Percentiles rank a stretch among this genome's conserved stretches.
Conservation (phyloP, 371 early-diverging fungal genomes). For the Vavraia culicis region DNA sequence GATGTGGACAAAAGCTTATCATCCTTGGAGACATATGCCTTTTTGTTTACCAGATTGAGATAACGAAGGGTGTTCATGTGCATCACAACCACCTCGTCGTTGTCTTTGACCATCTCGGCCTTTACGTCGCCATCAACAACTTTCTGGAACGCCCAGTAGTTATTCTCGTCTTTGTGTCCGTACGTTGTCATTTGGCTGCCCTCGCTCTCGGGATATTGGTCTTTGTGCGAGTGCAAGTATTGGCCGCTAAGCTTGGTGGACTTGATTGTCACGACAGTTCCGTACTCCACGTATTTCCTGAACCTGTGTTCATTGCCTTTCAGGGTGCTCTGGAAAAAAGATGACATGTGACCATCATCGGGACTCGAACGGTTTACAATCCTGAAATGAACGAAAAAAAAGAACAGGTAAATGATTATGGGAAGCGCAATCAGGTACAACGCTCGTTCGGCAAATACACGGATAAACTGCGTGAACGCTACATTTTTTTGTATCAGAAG, state of each 20-base stretch:
- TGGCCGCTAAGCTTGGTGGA: conserved; percentile 68
- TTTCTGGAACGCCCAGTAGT: conserved; percentile 55
- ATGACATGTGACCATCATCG: conserved; percentile 91
- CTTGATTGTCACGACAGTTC: conserved; percentile 67
- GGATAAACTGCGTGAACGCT: conserved; percentile 56
- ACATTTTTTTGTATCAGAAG: conserved; percentile 49
- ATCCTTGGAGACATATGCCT: conserved; percentile 45
- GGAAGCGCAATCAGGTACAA: conserved; percentile 58
- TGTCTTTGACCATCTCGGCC: conserved; percentile 12
- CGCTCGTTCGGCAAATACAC: conserved; percentile 44
- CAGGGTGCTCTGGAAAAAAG: conserved; percentile 78
- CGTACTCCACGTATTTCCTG: conserved; percentile 73
- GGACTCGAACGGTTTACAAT: conserved; percentile 61
- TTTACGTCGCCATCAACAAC: conserved; percentile 27
- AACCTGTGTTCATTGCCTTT: conserved; percentile 58
- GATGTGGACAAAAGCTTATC: background rate
- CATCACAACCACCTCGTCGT: conserved; percentile 38
- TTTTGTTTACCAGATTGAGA: conserved; percentile 59
- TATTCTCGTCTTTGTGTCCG: conserved; percentile 80
- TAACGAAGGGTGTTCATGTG: conserved; percentile 45
- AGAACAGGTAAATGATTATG: conserved; percentile 57
- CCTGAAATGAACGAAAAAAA: conserved; percentile 69
- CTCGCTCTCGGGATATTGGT: conserved; percentile 66
- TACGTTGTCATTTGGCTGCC: conserved; percentile 95
- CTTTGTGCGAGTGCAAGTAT: conserved; percentile 74